Percentiles rank a stretch among this genome's conserved stretches.
phyloP scores from a whole-genome alignment of 31 red algal species.

The Bonnemaisonia californica region DNA sequence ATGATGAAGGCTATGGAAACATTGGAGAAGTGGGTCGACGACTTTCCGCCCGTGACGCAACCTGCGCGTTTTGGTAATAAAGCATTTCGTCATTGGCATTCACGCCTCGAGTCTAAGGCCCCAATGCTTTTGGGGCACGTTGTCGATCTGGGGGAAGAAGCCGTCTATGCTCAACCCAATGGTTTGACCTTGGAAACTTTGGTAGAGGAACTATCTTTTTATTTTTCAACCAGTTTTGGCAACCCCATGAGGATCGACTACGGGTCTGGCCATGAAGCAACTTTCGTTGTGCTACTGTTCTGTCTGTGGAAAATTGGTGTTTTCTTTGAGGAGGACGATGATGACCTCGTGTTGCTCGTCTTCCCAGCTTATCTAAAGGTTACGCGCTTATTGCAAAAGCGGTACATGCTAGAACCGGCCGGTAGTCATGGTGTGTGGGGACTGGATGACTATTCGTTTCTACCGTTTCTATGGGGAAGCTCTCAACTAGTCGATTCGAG shows the following conservation, averaged over 20 bases:
- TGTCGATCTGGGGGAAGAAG: conserved; percentile 25
- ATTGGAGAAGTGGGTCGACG: conserved; percentile 49
- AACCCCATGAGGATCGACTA: conserved; percentile 87
- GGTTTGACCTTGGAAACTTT: conserved; percentile 11
- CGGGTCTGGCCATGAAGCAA: conserved; percentile 91
- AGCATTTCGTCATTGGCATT: conserved; percentile 83
- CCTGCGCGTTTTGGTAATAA: conserved; percentile 81
- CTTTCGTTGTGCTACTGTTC: conserved; percentile 81
- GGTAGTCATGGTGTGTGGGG: conserved; percentile 98
- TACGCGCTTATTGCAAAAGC: conserved; percentile 69
- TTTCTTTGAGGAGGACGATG: conserved; percentile 41
- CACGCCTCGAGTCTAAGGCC: conserved; percentile 26
- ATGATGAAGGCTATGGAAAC: conserved; percentile 45
- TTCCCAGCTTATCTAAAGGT: conserved; percentile 73
- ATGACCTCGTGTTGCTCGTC: conserved; percentile 57
- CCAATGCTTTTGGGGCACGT: conserved; percentile 33
- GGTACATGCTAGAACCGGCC: conserved; percentile 92
- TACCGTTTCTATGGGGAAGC: conserved; percentile 91
- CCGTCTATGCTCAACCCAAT: conserved; percentile 6
- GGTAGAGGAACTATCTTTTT: conserved; percentile 51
- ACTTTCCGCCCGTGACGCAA: conserved; percentile 39
- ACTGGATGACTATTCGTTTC: conserved; percentile 93
- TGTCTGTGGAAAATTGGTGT: conserved; percentile 71
- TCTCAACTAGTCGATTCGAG: conserved; percentile 67
- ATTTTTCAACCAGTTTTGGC: conserved; percentile 79